Conservation (phyloP, 2,329 filamentous ascomycete species). For the Fusarium coffeatum region DNA sequence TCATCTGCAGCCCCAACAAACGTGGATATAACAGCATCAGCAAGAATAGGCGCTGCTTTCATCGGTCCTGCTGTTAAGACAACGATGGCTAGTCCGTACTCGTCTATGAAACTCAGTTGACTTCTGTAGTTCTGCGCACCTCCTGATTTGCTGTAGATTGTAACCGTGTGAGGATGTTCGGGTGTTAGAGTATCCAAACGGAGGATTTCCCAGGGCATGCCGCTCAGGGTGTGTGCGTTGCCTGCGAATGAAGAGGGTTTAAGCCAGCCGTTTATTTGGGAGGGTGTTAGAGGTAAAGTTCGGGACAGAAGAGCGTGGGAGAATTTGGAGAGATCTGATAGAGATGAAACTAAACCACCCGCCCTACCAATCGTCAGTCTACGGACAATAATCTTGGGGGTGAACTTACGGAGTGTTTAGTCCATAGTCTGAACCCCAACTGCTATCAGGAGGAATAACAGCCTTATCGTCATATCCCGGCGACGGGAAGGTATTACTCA, state of each 20-base stretch:
- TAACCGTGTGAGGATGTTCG: constrained; percentile 47
- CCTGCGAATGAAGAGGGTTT: constrained; percentile 51
- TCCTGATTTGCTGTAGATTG: constrained; percentile 52
- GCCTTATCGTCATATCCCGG: constrained; percentile 49
- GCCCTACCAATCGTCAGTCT: constrained; percentile 37
- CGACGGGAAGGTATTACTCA: constrained; percentile 41
- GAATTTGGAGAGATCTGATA: constrained; percentile 50
- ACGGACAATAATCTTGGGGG: rapidly evolving
- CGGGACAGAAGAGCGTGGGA: constrained; percentile 47
- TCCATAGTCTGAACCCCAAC: constrained; percentile 52
- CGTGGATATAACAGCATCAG: constrained; percentile 45
- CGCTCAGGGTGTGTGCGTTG: constrained; percentile 47
- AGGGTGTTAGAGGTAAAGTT: constrained; percentile 39
- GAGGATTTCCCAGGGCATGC: constrained; percentile 55
- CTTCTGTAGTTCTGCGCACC: constrained; percentile 51
- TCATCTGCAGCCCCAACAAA: constrained; percentile 48
- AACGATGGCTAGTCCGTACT: constrained; percentile 50
- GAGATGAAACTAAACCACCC: constrained; percentile 52
- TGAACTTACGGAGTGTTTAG: constrained; percentile 49
- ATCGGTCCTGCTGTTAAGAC: constrained; percentile 50
- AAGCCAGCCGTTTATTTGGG: constrained; percentile 50
- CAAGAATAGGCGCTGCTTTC: constrained; percentile 44
- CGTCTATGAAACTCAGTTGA: constrained; percentile 52
- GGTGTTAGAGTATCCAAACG: constrained; percentile 45
- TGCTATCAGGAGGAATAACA: constrained; percentile 50